phyloP scores from a whole-genome alignment of 805 yeast species.

The Yarrowia keelungensis region DNA sequence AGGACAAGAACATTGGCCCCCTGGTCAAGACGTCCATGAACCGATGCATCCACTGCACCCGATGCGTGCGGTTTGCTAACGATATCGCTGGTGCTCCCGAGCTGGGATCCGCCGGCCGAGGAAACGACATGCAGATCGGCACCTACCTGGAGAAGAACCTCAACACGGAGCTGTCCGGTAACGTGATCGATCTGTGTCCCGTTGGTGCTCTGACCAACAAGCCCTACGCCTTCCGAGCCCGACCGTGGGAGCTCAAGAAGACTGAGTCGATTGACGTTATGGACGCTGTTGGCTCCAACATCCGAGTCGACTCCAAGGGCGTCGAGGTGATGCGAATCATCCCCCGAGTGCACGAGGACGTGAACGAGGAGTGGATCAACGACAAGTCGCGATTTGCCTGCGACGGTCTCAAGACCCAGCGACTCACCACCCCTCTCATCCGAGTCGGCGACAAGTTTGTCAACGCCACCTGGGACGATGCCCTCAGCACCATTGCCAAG shows the following conservation, averaged over 20 bases:
- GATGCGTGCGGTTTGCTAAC: constrained; percentile 88
- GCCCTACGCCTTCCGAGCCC: constrained; percentile 90
- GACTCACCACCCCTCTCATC: constrained; percentile 80
- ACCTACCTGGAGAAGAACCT: constrained; percentile 85
- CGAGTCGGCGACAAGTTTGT: constrained; percentile 72
- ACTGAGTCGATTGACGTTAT: constrained; percentile 85
- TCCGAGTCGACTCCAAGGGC: constrained; percentile 87
- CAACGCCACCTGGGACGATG: constrained; percentile 87
- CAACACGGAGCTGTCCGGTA: constrained; percentile 85
- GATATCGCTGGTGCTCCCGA: constrained; percentile 94
- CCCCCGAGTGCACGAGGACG: constrained; percentile 84
- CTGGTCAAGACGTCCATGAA: constrained; percentile 89
- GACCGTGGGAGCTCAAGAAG: constrained; percentile 93
- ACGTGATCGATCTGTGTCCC: constrained; percentile 86
- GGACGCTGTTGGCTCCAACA: constrained; percentile 83
- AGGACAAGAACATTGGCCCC: constrained; percentile 90
- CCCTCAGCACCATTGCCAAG: constrained; percentile 69
- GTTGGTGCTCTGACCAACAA: constrained; percentile 91
- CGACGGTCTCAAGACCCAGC: constrained; percentile 85
- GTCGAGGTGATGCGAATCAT: constrained; percentile 85
- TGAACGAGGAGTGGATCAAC: constrained; percentile 90
- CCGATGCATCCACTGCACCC: constrained; percentile 90
- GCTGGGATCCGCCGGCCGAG: constrained; percentile 87
- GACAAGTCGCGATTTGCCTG: constrained; percentile 86
- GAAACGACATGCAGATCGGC: constrained; percentile 91